Evolutionary conservation across 179 eudicot species (phyloP), one percentile per base, ranked within the genome.

Genomic region (Silene coronaria): DNA sequence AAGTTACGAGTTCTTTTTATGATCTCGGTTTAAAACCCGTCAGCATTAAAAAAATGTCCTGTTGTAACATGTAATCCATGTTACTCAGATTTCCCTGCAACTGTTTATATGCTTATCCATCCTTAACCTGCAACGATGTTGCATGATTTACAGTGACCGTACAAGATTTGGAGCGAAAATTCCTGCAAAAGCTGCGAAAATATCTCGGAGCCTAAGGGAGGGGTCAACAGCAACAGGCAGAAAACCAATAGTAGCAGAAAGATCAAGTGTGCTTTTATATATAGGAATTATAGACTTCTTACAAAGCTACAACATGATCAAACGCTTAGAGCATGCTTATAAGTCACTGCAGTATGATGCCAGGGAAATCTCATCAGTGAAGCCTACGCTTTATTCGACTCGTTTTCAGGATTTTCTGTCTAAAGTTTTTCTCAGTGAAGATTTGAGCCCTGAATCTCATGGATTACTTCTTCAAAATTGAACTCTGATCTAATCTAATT

Each of bases 251-350:
- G 14, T 55, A 70, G 14, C 63, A 10, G 78, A 77, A 68, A 84
- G 74, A 51, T 63, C 79, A 58, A 78, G 84, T 26, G 91, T 80
- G 11, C 65, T 61, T 32, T 63, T 88, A 13, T 85, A 77, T 51
- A 26, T 86, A 17, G 91, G 91, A 24, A 84, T 88, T 42, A 88
- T 88, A 5, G 91, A 88, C 58, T 82, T 88, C 72, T 66, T 88
- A 53, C 87, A 84, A 51, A 81, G 67, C 63, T 88, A 88, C 84
- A 86, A 77, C 36, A 30, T 88, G 79, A 74, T 75, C 34, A 88
- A 84, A 65, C 74, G 78, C 26, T 58, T 88, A 3, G 89, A 88
- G 79, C 89, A 86, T 65, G 88, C 81, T 22, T 86, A 81, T 78
- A 88, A 88, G 53, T 80, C 89, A 0, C 23, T 88, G 38, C 88